Percentiles rank a stretch among this genome's conserved stretches.
Conservation (phyloP, 169 alveolate species). For the Babesia ovata region DNA sequence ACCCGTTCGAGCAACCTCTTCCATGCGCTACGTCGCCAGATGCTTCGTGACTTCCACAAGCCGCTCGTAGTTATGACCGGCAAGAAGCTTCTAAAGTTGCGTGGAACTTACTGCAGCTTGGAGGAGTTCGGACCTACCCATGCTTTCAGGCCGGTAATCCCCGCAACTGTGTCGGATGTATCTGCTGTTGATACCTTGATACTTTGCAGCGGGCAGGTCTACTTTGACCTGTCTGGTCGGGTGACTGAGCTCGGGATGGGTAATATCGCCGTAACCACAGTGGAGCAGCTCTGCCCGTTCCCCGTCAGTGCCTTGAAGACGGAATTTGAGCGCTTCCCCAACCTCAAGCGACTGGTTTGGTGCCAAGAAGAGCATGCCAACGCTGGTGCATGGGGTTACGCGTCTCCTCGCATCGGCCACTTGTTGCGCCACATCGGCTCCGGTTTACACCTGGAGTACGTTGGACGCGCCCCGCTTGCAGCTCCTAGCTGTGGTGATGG, state of each 20-base stretch:
- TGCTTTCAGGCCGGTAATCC: constrained; percentile 70
- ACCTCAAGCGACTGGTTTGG: constrained; percentile 82
- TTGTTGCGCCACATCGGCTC: constrained; percentile 20
- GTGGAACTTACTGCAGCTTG: constrained; percentile 71
- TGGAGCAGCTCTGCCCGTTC: constrained; percentile 91
- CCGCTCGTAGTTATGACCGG: constrained; percentile 75
- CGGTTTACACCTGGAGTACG: constrained; percentile 28
- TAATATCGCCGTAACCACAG: constrained; percentile 81
- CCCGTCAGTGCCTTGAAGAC: constrained; percentile 79
- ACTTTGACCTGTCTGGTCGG: constrained; percentile 81
- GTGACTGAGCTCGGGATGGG: constrained; percentile 66
- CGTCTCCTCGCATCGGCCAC: constrained; percentile 50
- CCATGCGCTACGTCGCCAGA: constrained; percentile 91
- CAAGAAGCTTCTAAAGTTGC: constrained; percentile 72
- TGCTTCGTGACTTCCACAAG: constrained; percentile 85
- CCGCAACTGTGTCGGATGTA: constrained; percentile 65
- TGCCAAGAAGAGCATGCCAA: constrained; percentile 92
- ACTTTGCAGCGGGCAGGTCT: constrained; percentile 91
- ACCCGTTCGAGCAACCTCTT: constrained; percentile 90
- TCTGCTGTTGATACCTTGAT: constrained; percentile 80
- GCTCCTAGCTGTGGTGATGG: constrained; percentile 65
- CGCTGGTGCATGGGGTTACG: constrained; percentile 86
- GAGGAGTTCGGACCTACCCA: constrained; percentile 70
- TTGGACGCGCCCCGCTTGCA: constrained; percentile 51
- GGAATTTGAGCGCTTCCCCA: constrained; percentile 72